These are phyloP conservation scores for Fraxinus platypoda DNA, from an alignment of 305 asterid genomes.

Conservation along the genomic window DNA sequence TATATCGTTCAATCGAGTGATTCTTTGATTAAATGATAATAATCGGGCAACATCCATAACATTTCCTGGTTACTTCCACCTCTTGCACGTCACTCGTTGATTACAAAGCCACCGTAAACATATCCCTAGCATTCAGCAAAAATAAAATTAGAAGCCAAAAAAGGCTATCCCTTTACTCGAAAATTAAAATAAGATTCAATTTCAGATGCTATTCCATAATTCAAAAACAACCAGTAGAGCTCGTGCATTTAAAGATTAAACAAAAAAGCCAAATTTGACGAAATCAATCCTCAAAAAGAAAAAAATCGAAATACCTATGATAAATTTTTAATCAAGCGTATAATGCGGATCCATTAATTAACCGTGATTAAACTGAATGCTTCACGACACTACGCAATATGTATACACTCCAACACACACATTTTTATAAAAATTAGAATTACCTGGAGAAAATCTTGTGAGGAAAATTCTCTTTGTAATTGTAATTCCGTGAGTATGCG, in stretches of 20 bases:
- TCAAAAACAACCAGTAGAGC: neutral
- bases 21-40: slow-evolving; percentile 24
- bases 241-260: neutral
- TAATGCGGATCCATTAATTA: slow-evolving; percentile 39
- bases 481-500: neutral
- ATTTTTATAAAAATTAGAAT: slow-evolving; percentile 12
- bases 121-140: slow-evolving; percentile 21
- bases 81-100: slow-evolving; percentile 26
- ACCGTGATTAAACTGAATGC: slow-evolving; percentile 20
- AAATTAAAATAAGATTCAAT: slow-evolving; percentile 9
- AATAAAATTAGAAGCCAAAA: slow-evolving; percentile 19
- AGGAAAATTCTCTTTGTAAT: slow-evolving; percentile 10
- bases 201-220: neutral
- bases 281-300: neutral
- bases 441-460: slow-evolving; percentile 25
- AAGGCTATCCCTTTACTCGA: neutral
- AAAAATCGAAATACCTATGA: slow-evolving; percentile 15
- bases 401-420: neutral
- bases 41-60: slow-evolving; percentile 27
- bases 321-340: slow-evolving; percentile 10
- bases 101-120: slow-evolving; percentile 21
- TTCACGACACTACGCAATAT: neutral
- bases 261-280: neutral
- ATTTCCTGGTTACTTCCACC: slow-evolving; percentile 24
- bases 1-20: slow-evolving; percentile 34